Evolutionary conservation across 140 eudicot species (phyloP), one percentile per base, ranked within the genome.

Genomic region (Anethum foeniculum): DNA sequence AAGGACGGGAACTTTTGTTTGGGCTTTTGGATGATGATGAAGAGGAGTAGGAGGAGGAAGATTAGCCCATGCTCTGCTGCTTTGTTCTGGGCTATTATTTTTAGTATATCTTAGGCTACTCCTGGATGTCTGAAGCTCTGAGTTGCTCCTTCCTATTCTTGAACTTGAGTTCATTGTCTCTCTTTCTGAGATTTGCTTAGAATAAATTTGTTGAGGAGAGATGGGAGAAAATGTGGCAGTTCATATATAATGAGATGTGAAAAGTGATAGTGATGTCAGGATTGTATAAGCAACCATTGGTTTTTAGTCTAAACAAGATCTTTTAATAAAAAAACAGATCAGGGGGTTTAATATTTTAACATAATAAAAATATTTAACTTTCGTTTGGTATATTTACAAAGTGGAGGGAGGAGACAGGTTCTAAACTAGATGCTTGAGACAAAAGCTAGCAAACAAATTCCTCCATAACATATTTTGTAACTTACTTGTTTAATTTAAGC

Each of bases 401-500:
- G 58, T 7, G 6, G 78, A 74, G 56, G 77, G 23, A 2, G 80
- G 84, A 84, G 80, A 78, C 39, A 75, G 79, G 85, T 86, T 88
- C 87, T 85, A 88, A 90, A 68, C 56, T 71, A 65, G 94, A 90
- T 91, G 86, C 97, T 76, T 75, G 62, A 81, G 92, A 91, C 92
- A 91, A 84, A 80, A 36, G 84, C 81, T 69, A 88, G 62, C 77
- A 11, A 69, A 88, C 97, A 91, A 91, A 88, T 46, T 47, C 39
- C 79, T 75, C 64, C 79, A 48, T 75, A 75, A 10, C 27, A 46
- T 5, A 21, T 71, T 41, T 19, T 12, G 4, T 47, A 12, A 28
- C 15, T 11, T 28, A 43, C 18, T 25, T 47, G 3, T 25, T 46
- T 75, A 46, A 13, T 15, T 43, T n/a, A 3, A 1, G 19, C 19